A percentile compares a stretch with the other conserved stretches of the same genome.
phyloP scores from a whole-genome alignment of 345 rosid species.

The Pseudoturritis turrita region DNA sequence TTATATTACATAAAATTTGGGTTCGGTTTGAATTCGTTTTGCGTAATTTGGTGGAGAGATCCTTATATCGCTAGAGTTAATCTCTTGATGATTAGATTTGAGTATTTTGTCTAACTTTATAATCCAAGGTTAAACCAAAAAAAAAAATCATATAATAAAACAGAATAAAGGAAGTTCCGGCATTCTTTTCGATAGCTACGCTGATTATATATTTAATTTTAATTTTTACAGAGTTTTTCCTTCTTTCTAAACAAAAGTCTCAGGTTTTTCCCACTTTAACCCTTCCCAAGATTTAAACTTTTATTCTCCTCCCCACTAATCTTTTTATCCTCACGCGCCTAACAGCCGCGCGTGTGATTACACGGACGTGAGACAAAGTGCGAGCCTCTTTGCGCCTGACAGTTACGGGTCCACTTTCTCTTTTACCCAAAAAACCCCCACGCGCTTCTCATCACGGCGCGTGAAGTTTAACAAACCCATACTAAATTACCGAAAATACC shows the following conservation, averaged over 20 bases:
- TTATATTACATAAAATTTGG: too few relatives aligned
- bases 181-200: slow-evolving; percentile 26
- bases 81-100: too few relatives aligned
- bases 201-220: neutral
- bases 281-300: slow-evolving; percentile 24
- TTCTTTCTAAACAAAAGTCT: neutral
- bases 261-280: slow-evolving; percentile 22
- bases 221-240: neutral
- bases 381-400: slow-evolving; percentile 36
- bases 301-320: slow-evolving; percentile 16
- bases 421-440: slow-evolving; percentile 17
- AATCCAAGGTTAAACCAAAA: too few relatives aligned
- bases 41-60: too few relatives aligned
- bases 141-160: neutral
- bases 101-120: too few relatives aligned
- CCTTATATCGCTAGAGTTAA: too few relatives aligned
- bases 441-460: slow-evolving; percentile 35
- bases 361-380: slow-evolving; percentile 39
- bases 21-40: too few relatives aligned
- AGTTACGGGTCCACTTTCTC: slow-evolving; percentile 41
- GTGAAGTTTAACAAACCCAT: slow-evolving; percentile 4
- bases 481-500: slow-evolving; percentile 2
- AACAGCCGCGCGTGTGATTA: slow-evolving; percentile 6
- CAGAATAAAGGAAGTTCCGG: slow-evolving; percentile 16
- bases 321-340: neutral